Evolutionary conservation across 2,329 filamentous ascomycete genomes (phyloP), one percentile per base, ranked within the genome.

Genomic region (Emmonsia crescens): DNA sequence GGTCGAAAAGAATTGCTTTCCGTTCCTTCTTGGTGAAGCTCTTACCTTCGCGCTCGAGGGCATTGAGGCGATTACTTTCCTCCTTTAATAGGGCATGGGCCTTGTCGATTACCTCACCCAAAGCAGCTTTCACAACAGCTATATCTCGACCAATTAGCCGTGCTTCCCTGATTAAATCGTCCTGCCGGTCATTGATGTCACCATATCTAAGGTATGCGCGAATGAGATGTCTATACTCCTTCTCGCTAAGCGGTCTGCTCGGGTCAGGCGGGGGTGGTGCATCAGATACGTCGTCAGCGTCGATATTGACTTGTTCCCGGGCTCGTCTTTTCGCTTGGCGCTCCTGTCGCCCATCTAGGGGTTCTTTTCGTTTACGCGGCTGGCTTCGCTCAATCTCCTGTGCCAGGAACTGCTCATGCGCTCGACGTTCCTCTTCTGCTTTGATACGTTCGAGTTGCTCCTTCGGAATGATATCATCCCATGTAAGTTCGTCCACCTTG

Each of bases 401-500:
- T 31, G 86, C 88, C 1, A 96, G 84, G 66, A 94, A 95, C 55
- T 88, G 85, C 16, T 92, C 90, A 61, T 96, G 85, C 61, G 89
- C 85, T 70, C 89, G 88, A 73, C 88, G 86, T 67, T 95, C 89
- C 69, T 97, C 93, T 58, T 96, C 90, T 0, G 86, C 87, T 73
- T 95, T 96, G 75, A 97, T 89, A 63, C 86, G 87, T 19, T 92
- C 92, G 21, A 99, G 83, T 69, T 96, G 87, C 8, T 96, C 91
- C 63, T 92, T 91, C 0, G 94, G 95, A 68, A 99, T 97, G 69
- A 99, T 99, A 67, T 97, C 89, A 69, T 99, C 94, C 94, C 94
- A 99, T 67, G 95, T 91, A 31, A 97, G 85, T 66, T 97, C 83
- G 63, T 80, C 89, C 29, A 97, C 89, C 76, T 97, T 97, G 75